Base-by-base conservation (phyloP, 495 filamentous ascomycete species). In the Penicillium coprophilum region DNA sequence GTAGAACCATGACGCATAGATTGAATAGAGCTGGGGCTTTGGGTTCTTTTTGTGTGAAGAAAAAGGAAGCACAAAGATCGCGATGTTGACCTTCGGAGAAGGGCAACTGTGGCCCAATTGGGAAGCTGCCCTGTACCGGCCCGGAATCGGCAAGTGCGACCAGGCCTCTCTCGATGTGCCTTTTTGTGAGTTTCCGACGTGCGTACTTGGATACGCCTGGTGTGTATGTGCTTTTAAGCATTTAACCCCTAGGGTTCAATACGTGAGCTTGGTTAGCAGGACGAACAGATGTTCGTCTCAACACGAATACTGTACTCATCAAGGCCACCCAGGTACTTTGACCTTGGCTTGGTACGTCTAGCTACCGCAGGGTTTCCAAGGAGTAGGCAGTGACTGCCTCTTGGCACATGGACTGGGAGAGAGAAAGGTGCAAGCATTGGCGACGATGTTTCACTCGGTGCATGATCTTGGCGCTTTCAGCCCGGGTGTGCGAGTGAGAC, bases 141-240 rank as follows among this genome's bases (percentile, higher is more conserved):
- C 66, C 68, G 63, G 58, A 59, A 64, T 51, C 66, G 68, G 65
- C 53, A 63, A 20, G 55, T 2, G 43, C 46, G 17, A 17, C 47
- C 39, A 28, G n/a, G 9, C 17, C 10, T 50, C 27, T 15, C 46
- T 5, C 15, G 1, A 21, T 4, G 6, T 23, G 24, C 19, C 2
- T n/a, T 9, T 38, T 17, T 17, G 34, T 9, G 15, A 17, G 17
- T 2, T 38, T 38, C 6, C 8, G 7, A 38, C 8, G 32, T 36
- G 15, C 4, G 5, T 6, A 13, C 2, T n/a, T 15, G 5, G 10
- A 36, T 15, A 36, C 13, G 6, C 13, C 4, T 6, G 12, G 7
- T 15, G 32, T 5, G 0, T 15, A 8, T n/a, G 15, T n/a, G 32
- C 4, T 2, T 36, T 36, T 15, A 36, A 36, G 13, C 32, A 36